Percentiles rank a stretch among this genome's conserved stretches.
Conservation (phyloP, 2,329 filamentous ascomycete species). For the Macrophomina tecta region DNA sequence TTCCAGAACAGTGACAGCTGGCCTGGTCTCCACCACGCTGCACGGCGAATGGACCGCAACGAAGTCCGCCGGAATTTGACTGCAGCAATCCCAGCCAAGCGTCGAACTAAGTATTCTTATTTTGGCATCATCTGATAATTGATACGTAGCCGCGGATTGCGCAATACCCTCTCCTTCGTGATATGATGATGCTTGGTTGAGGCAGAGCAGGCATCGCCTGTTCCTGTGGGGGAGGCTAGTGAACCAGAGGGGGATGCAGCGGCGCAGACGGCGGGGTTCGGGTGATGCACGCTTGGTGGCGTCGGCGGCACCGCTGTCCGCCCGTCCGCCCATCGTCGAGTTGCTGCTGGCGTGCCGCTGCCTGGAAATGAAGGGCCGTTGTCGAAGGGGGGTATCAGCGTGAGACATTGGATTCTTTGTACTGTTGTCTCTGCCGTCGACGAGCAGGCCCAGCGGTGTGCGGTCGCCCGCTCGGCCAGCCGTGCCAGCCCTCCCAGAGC, state of each 20-base stretch:
- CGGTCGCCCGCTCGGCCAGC: not conserved
- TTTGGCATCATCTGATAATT: slow-evolving; percentile 25
- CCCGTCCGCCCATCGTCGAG: not conserved
- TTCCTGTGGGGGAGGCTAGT: slow-evolving; percentile 3
- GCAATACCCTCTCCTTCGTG: not conserved
- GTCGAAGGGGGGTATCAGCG: slow-evolving; percentile 15
- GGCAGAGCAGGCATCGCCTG: not conserved
- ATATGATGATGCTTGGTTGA: not conserved
- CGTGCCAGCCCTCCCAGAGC: not conserved
- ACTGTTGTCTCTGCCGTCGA: not conserved
- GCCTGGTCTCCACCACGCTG: slow-evolving; percentile 10
- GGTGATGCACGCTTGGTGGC: slow-evolving; percentile 20
- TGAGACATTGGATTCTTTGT: slow-evolving; percentile 25
- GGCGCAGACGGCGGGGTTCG: slow-evolving; percentile 7
- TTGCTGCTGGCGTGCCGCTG: not conserved
- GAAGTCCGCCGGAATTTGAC: slow-evolving; percentile 14
- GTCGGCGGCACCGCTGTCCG: not conserved
- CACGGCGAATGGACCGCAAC: slow-evolving; percentile 14
- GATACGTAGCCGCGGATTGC: slow-evolving; percentile 23
- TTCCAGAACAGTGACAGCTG: slow-evolving; percentile 22
- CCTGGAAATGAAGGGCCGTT: not conserved
- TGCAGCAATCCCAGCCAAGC: not conserved
- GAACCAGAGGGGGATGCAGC: slow-evolving; percentile 10
- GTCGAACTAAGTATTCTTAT: slow-evolving; percentile 10
- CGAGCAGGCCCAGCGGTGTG: slow-evolving; percentile 2